Conservation (phyloP, 2,329 filamentous ascomycete species). For the Colletotrichum acutatum region DNA sequence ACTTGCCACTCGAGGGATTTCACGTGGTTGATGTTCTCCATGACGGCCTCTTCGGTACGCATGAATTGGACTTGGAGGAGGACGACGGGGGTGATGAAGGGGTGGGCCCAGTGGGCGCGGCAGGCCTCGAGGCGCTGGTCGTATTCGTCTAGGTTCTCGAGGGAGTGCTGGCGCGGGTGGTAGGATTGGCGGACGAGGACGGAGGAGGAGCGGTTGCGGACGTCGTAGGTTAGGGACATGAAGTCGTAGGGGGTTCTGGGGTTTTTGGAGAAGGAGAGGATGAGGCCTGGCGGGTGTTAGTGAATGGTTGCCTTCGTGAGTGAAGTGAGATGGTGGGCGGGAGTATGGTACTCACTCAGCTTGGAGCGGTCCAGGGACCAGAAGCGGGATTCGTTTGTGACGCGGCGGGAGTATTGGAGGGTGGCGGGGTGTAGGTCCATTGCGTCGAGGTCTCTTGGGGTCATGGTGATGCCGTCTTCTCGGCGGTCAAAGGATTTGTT, state of each 20-base stretch:
- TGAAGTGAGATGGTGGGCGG: background rate
- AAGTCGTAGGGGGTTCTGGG: constrained; percentile 59
- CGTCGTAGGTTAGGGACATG: constrained; percentile 57
- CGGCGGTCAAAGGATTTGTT: constrained; percentile 44
- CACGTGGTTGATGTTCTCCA: constrained; percentile 55
- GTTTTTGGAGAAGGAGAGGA: constrained; percentile 56
- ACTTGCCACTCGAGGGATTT: constrained; percentile 54
- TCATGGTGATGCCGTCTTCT: constrained; percentile 50
- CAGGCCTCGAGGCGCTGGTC: constrained; percentile 57
- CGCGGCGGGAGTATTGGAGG: constrained; percentile 50
- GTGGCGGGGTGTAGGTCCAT: constrained; percentile 53
- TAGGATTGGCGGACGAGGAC: constrained; percentile 56
- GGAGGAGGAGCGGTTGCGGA: constrained; percentile 51
- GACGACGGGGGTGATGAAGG: constrained; percentile 56
- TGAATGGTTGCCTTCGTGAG: background rate
- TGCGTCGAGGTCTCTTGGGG: constrained; percentile 46
- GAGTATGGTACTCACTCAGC: constrained; percentile 41
- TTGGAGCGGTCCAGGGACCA: constrained; percentile 51
- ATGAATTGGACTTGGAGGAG: constrained; percentile 59
- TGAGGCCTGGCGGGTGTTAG: constrained; percentile 46
- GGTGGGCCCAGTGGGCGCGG: constrained; percentile 56
- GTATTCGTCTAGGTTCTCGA: constrained; percentile 58
- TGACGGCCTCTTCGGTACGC: constrained; percentile 56
- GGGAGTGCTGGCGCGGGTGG: constrained; percentile 52
- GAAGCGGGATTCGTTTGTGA: constrained; percentile 52